Evolutionary conservation across 2,329 filamentous ascomycete genomes (phyloP), one percentile per base, ranked within the genome.

Genomic region (Trichoderma koningiopsis): DNA sequence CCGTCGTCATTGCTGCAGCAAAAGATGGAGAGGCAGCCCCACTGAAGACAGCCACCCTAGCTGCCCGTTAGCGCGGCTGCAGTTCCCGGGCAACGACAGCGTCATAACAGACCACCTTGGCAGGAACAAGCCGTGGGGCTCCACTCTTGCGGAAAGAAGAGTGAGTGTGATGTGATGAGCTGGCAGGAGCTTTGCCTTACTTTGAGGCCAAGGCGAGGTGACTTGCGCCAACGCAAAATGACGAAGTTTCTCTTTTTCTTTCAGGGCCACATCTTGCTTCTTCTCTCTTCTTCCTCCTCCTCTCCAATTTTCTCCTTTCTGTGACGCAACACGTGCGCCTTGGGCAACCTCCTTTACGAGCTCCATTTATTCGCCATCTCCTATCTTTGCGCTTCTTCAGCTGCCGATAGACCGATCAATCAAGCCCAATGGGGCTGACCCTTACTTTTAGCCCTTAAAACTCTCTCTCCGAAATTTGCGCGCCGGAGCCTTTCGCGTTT

Each of bases 51-150:
- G 53, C 62, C 43, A 65, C 62, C 62, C 62, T 57, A 47, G 52
- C 33, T 65, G 40, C 52, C 52, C 6, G 62, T 47, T 67, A 67
- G 63, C 63, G 63, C 63, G 55, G 63, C 55, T 59, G 63, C 29
- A 59, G 63, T 67, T 67, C 59, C 63, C 63, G 63, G 63, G 63
- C 63, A 67, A 67, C 63, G 63, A 57, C 63, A 67, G 63, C 63
- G 63, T 67, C 63, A 67, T 67, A 59, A 67, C 63, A 67, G 63
- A 67, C 37, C 63, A 67, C 63, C 63, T 67, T 59, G 63, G 55
- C 63, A 67, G 63, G 63, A 67, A 67, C 63, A 58, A 49, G 40
- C n/a, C 37, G 40, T 33, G 35, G 52, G 53, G 63, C 63, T 53
- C 63, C 63, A 57, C 52, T 24, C 55, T 19, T 57, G 55, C 22